These are phyloP conservation scores for Zygosaccharomyces bailii DNA, from an alignment of 805 yeast genomes.

Conservation along the genomic window DNA sequence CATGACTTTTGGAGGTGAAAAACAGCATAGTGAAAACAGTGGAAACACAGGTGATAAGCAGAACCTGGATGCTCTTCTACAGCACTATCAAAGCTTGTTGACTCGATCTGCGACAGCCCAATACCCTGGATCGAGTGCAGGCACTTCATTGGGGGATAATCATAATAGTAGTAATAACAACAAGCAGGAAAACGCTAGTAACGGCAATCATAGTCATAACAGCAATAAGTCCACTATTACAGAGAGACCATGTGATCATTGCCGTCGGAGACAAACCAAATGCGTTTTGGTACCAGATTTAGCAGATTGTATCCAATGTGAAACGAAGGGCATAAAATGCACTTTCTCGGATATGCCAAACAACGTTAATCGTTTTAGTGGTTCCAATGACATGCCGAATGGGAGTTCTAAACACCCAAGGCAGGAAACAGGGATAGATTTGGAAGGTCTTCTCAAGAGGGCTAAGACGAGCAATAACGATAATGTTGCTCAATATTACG, in stretches of 20 bases:
- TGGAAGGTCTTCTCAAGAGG: slow-evolving; percentile 24
- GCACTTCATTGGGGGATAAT: slow-evolving; percentile 3
- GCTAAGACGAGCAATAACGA: slow-evolving; percentile 20
- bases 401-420: slow-evolving; percentile 20
- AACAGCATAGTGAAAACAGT: slow-evolving; percentile 4
- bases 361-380: slow-evolving; percentile 4
- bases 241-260: slow-evolving; percentile 70
- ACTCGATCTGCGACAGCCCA: slow-evolving; percentile 14
- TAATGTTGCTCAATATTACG: slow-evolving; percentile 20
- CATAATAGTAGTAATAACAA: slow-evolving; percentile 1
- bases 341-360: slow-evolving; percentile 60
- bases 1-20: not conserved
- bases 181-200: not conserved
- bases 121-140: slow-evolving; percentile 4
- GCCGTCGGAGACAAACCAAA: slow-evolving; percentile 73
- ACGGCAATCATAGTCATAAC: not conserved
- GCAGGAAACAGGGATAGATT: slow-evolving; percentile 23
- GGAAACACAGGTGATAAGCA: slow-evolving; percentile 19
- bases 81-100: slow-evolving; percentile 32
- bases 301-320: slow-evolving; percentile 71
- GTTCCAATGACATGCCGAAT: not conserved
- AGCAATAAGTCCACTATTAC: slow-evolving; percentile 14
- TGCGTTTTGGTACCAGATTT: slow-evolving; percentile 68
- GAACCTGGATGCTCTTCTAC: slow-evolving; percentile 28
- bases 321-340: slow-evolving; percentile 67